Conservation (phyloP, 139 green algal genomes). For the Tetradesmus lagerheimii region DNA sequence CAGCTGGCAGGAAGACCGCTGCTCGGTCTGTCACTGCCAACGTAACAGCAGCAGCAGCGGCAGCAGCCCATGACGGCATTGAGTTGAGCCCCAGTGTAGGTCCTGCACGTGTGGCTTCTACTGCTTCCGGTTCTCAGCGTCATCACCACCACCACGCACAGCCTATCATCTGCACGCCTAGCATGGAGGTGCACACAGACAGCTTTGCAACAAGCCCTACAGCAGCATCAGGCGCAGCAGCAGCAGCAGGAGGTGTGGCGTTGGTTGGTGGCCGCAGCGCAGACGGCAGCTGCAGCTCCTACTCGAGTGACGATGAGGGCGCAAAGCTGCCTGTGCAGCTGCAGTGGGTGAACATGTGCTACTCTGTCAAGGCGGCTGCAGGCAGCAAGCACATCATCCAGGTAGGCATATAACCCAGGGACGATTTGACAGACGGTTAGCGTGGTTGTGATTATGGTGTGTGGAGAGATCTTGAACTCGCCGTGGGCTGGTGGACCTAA, state of each 20-base stretch:
- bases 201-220: too few relatives aligned
- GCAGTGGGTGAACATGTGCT: slow-evolving; percentile 48
- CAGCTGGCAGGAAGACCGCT: background rate
- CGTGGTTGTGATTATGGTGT: too few relatives aligned
- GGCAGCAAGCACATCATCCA: slow-evolving; percentile 24
- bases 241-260: background rate
- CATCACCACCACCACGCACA: slow-evolving; percentile 16
- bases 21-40: background rate
- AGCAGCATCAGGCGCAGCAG: background rate
- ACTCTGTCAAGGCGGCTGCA: slow-evolving; percentile 8
- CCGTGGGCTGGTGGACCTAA: too few relatives aligned
- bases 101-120: background rate
- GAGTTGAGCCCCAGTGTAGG: background rate
- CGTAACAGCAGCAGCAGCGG: background rate
- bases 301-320: slow-evolving; percentile 15
- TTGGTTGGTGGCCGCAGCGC: background rate
- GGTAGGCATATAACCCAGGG: too few relatives aligned
- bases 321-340: background rate
- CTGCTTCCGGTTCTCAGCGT: background rate
- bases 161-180: slow-evolving; percentile 15
- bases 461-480: too few relatives aligned
- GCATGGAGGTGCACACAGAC: background rate
- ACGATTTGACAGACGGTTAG: too few relatives aligned
- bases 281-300: slow-evolving; percentile 14
- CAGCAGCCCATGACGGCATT: background rate